Base-by-base conservation (phyloP, 108 stramenopile species). In the Fragilaria radians region DNA sequence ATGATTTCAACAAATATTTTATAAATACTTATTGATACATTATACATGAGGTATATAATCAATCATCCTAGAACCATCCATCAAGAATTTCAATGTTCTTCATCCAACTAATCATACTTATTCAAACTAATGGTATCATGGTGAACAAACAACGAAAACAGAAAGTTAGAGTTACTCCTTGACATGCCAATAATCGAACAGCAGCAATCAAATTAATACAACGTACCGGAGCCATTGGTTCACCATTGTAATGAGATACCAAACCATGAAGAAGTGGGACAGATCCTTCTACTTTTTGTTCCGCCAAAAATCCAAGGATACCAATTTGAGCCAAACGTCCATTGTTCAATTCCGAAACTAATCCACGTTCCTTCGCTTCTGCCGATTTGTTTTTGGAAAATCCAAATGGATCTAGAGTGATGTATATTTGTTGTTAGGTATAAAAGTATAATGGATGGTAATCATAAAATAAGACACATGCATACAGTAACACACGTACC, bases 281-380 rank as follows among this genome's bases (percentile, higher is more conserved):
- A 46, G 84, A 83, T 67, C 88, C 88, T 54, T 76, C 72, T 19
- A 83, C 79, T 32, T 73, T 78, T 70, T 89, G 84, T 52, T 82
- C 88, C 11, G 77, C 67, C 47, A 89, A 54, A 71, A 89, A 85
- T 23, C 84, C 83, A 32, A 89, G 50, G 67, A 89, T 85, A 50
- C 88, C 88, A 52, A 89, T 66, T 75, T 70, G 67, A 48, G 86
- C 86, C 46, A 84, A 57, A 53, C 86, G 76, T 67, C 86, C 86
- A 59, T 88, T 88, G 79, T 88, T 88, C 53, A 88, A 26, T 73
- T 88, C 86, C 48, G 66, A 50, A 61, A 75, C 61, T 36, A 73
- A 78, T 34, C 86, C 82, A 27, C 60, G 55, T 30, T 61, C 77
- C 82, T 84, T 84, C 58, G 76, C 71, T 52, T 83, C 86, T n/a